Evolutionary conservation across 768 basidiomycete genomes (phyloP).

Genomic region (Lentinula boryana): DNA sequence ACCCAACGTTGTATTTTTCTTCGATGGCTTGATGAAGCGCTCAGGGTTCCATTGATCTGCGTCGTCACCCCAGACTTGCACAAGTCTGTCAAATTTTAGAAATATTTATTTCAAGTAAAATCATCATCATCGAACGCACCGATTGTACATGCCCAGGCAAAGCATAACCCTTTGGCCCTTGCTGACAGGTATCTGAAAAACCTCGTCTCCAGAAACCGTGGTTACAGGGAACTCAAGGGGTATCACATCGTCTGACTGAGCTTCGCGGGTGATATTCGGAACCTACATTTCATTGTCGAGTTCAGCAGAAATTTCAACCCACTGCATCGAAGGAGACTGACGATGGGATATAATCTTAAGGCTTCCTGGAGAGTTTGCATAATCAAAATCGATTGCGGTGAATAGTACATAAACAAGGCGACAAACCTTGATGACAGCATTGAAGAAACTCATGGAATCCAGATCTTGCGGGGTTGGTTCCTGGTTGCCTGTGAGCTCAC

Average conservation of each 20-base stretch:
- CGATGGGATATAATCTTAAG: conserved; percentile 25
- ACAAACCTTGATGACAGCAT: conserved; percentile 17
- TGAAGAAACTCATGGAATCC: conserved; percentile 25
- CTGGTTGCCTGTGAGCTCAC: conserved; percentile 6
- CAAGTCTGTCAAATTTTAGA: background rate
- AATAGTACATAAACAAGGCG: background rate
- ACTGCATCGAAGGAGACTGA: background rate
- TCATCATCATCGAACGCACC: background rate
- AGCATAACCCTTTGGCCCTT: conserved; percentile 44
- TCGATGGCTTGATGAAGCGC: conserved; percentile 20
- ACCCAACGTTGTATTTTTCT: conserved; percentile 15
- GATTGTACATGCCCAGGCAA: conserved; percentile 48
- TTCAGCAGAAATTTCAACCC: background rate
- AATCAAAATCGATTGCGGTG: background rate
- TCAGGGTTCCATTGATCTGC: conserved; percentile 25
- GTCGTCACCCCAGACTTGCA: conserved; percentile 25
- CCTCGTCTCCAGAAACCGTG: conserved; percentile 34
- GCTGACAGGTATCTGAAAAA: conserved; percentile 43
- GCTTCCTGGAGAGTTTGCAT: conserved; percentile 18
- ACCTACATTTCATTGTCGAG: background rate
- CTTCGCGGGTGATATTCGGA: background rate
- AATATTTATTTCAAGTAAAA: background rate
- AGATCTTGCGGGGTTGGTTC: conserved; percentile 20
- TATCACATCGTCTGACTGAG: conserved; percentile 41
- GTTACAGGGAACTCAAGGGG: conserved; percentile 52